Evolutionary conservation across 83 land plant species (phyloP).

Genomic region (Diphasiastrum complanatum): DNA sequence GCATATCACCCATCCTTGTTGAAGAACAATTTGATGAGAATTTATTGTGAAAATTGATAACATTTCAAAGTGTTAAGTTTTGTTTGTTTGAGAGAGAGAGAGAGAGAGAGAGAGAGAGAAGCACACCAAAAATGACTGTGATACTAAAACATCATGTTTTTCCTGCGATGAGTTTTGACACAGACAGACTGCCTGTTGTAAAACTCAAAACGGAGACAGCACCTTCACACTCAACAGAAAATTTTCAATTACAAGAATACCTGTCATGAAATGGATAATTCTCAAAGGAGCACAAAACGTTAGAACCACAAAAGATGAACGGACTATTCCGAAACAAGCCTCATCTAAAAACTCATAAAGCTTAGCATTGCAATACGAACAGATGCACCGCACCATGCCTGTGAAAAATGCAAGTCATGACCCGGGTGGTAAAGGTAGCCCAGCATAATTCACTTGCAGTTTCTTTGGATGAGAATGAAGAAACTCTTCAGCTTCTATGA

Average conservation of each 20-base stretch:
- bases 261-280: not conserved
- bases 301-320: no score
- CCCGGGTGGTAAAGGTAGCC: constrained; percentile 82
- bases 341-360: no score
- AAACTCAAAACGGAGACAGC: constrained; percentile 96
- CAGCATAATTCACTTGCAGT: constrained; percentile 77
- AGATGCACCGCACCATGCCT: constrained; percentile 38
- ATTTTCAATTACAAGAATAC: not conserved
- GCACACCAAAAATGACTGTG: constrained; percentile 88
- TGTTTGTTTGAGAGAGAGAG: no score
- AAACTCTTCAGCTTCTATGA: no score
- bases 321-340: no score
- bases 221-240: constrained; percentile 66
- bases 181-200: constrained; percentile 75
- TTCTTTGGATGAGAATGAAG: constrained; percentile 63
- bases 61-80: no score
- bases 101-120: not conserved
- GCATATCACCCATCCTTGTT: no score
- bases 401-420: constrained; percentile 70
- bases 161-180: constrained; percentile 85
- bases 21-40: no score
- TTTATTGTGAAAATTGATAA: no score
- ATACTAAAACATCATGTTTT: constrained; percentile 74
- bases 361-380: not conserved
- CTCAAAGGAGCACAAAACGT: no score